Evolutionary conservation across 2,329 filamentous ascomycete species (phyloP).

Genomic region (Pseudodiploospora longispora): DNA sequence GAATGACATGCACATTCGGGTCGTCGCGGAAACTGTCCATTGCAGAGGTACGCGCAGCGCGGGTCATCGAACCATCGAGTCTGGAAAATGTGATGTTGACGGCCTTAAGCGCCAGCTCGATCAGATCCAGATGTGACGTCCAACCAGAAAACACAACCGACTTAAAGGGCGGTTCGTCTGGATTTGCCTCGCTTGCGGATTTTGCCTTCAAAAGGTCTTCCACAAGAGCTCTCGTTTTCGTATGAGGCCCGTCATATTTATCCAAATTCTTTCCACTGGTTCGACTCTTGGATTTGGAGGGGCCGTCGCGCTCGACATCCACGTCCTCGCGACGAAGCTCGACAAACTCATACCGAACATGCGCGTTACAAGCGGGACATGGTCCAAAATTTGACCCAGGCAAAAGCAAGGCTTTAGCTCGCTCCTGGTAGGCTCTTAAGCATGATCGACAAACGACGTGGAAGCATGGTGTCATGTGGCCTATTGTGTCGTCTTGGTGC

Average conservation of each 20-base stretch:
- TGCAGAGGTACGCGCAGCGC: conserved; percentile 62
- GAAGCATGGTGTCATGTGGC: conserved; percentile 78
- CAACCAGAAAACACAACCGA: conserved; percentile 95
- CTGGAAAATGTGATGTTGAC: conserved; percentile 63
- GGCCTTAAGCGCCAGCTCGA: conserved; percentile 68
- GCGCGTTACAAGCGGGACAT: conserved; percentile 62
- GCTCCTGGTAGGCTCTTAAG: conserved; percentile 50
- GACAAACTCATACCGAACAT: conserved; percentile 57
- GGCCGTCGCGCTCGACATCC: conserved; percentile 47
- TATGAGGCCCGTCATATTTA: conserved; percentile 77
- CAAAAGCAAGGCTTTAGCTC: conserved; percentile 34
- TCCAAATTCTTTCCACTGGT: conserved; percentile 48
- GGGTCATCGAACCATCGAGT: conserved; percentile 85
- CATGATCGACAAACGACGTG: conserved; percentile 77
- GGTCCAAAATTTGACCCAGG: conserved; percentile 34
- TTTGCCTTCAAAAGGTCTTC: conserved; percentile 62
- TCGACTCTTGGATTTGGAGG: conserved; percentile 28
- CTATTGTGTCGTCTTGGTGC: conserved; percentile 56
- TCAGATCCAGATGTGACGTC: conserved; percentile 90
- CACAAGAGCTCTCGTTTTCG: conserved; percentile 79
- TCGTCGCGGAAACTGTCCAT: conserved; percentile 74
- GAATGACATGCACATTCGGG: conserved; percentile 63
- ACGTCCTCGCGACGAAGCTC: conserved; percentile 57
- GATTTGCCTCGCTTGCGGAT: conserved; percentile 51
- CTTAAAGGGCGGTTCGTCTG: conserved; percentile 69